Base-by-base conservation (phyloP, 208 protist genomes). In the Leishmania gerbilli region DNA sequence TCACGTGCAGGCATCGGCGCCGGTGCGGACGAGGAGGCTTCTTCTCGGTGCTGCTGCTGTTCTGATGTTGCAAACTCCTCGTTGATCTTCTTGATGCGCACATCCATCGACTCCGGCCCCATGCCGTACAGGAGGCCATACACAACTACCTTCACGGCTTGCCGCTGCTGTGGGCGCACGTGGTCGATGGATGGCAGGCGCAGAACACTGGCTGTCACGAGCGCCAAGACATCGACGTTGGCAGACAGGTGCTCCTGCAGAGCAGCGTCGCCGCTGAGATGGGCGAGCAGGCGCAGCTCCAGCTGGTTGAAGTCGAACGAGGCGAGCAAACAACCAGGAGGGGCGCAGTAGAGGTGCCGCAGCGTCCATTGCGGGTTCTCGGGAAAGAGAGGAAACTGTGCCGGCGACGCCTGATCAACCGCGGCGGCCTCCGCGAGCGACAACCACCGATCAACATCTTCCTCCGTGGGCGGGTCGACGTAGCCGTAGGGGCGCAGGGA, bases 51-150 rank as follows among this genome's bases (percentile, higher is more conserved):
- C 37, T 37, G 40, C 56, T 58, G n/a, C 19, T 58, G 27, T 72
- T 72, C 19, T 53, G 45, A 49, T 53, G 6, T 51, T 21, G 72
- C 49, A n/a, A 69, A 74, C 31, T 72, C 49, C 19, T 40, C 60
- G 40, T 31, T 69, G 5, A 83, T 42, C 8, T 88, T 79, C 4
- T 42, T 11, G 21, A 93, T 78, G 2, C 86, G 84, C 79, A 88
- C 68, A 47, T 94, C 88, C 88, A 97, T 91, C 71, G 74, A 47
- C n/a, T 88, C 83, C 9, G 81, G 83, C 9, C 95, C 95, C 95
- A 97, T 97, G 56, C 94, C 95, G 84, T 98, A 98, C 4, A 98
- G 67, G 5, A 98, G 79, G 17, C 96, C 96, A 79, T 96, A 98
- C 24, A 97, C 91, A n/a, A 98, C 84, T 40, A 93, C 84, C 82